Evolutionary conservation across 495 filamentous ascomycete species (phyloP).

Genomic region (Penicillium waksmanii): DNA sequence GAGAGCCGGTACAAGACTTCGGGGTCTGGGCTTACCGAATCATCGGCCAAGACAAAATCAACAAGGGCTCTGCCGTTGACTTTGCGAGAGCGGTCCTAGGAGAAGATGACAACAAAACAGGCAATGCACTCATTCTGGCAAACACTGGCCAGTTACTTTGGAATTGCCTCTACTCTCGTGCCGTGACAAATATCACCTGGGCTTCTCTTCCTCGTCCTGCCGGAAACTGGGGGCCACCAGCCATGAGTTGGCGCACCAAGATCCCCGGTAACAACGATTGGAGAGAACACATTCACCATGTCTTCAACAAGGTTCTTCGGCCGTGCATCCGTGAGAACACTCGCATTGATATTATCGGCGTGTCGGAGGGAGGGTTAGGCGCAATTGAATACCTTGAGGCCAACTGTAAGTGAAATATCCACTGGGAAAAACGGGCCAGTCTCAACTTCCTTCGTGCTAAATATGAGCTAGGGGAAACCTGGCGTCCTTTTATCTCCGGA

Average conservation of each 20-base stretch:
- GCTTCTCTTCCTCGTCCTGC: constrained; percentile 55
- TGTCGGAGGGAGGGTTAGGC: constrained; percentile 58
- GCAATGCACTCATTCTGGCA: constrained; percentile 61
- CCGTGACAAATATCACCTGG: constrained; percentile 60
- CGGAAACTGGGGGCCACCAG: constrained; percentile 46
- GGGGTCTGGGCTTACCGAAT: constrained; percentile 74
- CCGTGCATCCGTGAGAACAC: constrained; percentile 43
- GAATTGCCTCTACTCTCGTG: constrained; percentile 58
- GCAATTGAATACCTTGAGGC: constrained; percentile 59
- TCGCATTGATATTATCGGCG: constrained; percentile 66
- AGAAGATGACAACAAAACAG: constrained; percentile 1
- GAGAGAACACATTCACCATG: constrained; percentile 60
- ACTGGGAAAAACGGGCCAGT: neutral
- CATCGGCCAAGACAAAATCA: constrained; percentile 61
- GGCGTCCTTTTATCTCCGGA: constrained; percentile 37
- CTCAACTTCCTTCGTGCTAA: constrained; percentile 9
- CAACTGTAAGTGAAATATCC: constrained; percentile 48
- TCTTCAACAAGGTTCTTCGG: constrained; percentile 65
- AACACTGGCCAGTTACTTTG: constrained; percentile 74
- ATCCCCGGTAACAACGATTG: constrained; percentile 56
- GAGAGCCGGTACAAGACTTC: constrained; percentile 70
- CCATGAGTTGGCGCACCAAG: constrained; percentile 49
- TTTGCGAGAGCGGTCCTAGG: constrained; percentile 58
- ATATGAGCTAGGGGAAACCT: constrained; percentile 34
- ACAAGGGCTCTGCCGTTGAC: constrained; percentile 65